These are phyloP conservation scores for Cavenderia fasciculata DNA, from an alignment of 78 protist genomes.

Conservation along the genomic window DNA sequence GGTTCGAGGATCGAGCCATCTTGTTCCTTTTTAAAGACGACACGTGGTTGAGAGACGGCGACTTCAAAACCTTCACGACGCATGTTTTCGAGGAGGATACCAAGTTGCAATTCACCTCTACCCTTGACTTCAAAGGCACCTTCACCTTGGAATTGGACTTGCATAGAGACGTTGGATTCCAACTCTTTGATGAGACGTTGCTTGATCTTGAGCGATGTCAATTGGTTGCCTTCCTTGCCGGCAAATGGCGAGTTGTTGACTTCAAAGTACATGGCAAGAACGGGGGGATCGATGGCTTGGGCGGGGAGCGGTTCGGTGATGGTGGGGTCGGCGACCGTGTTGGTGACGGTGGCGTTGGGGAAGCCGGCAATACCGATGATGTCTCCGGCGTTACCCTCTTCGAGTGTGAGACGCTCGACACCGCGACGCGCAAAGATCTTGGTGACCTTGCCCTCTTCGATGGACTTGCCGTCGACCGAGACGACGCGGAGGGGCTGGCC, in stretches of 20 bases:
- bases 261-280: slow-evolving; percentile 83
- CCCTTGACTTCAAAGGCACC: slow-evolving; percentile 84
- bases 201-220: slow-evolving; percentile 71
- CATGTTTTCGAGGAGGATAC: slow-evolving; percentile 93
- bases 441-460: slow-evolving; percentile 75
- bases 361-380: slow-evolving; percentile 90
- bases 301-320: slow-evolving; percentile 46
- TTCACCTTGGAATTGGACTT: slow-evolving; percentile 58
- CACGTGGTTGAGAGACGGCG: slow-evolving; percentile 82
- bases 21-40: slow-evolving; percentile 49
- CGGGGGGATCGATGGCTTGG: slow-evolving; percentile 93
- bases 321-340: slow-evolving; percentile 65
- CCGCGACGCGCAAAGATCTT: slow-evolving; percentile 84
- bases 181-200: slow-evolving; percentile 85
- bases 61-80: slow-evolving; percentile 95
- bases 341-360: slow-evolving; percentile 76
- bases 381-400: slow-evolving; percentile 91
- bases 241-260: slow-evolving; percentile 88
- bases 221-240: slow-evolving; percentile 87
- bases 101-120: slow-evolving; percentile 95
- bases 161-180: slow-evolving; percentile 89
- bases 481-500: slow-evolving; percentile 71
- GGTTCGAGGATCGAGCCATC: slow-evolving; percentile 41
- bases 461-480: slow-evolving; percentile 16
- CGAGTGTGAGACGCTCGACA: slow-evolving; percentile 50